Evolutionary conservation across 352 stramenopile genomes (phyloP), one percentile per base, ranked within the genome.

Genomic region (Phytophthora palmivora): DNA sequence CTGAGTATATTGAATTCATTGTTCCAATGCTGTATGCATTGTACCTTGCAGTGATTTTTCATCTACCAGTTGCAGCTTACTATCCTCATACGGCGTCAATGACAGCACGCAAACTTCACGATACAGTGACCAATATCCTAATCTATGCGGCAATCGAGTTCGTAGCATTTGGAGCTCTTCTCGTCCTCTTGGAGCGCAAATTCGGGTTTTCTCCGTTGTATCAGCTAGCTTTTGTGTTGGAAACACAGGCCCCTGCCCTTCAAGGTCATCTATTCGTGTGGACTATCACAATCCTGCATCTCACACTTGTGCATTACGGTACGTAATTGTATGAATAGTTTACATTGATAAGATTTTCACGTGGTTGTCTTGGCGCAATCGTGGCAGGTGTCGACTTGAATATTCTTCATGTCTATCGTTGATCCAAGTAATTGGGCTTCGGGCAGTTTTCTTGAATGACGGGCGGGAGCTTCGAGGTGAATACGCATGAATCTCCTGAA

Each of bases 161-260:
- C 36, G 44, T 39, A 11, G 32, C 41, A 6, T 65, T 73, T 14
- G 44, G 46, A 3, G 62, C 33, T 6, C 44, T 72, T 26, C 39
- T 66, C 16, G 14, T 56, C 16, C 38, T 59, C 1, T 37, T 76
- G 14, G 53, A 67, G 37, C 39, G 41, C 0, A 55, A 47, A 26
- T 74, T 81, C 24, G 59, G 46, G 4, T 63, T 70, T 33, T 60
- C 42, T 8, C 56, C 59, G 5, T 19, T 75, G 12, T 70, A 68
- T 30, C 54, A 70, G 21, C 49, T 82, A 11, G 69, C 60, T 0
- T 81, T 84, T 21, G 72, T 81, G 30, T 42, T 84, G 3, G 71
- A 83, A 48, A 70, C 41, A 0, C 69, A 79, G 7, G 19, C 34
- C 0, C 15, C 41, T 14, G 36, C 54, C 4, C 34, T 80, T 0